Base-by-base conservation (phyloP, 805 yeast genomes). In the Zygosaccharomyces lentus region DNA sequence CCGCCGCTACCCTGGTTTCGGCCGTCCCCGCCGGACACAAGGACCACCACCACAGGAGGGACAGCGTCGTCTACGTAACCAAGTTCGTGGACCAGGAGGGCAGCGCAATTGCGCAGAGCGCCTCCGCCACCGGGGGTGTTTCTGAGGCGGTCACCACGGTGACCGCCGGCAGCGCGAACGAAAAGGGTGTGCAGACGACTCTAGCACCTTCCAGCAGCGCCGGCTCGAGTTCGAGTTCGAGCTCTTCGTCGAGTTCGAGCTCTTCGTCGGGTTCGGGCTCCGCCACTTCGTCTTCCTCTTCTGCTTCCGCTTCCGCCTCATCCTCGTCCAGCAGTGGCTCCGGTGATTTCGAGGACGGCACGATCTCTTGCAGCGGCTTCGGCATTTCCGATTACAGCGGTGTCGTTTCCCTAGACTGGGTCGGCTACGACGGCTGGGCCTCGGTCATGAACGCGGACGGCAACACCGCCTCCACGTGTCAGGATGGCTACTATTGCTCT, bases 311-410 rank as follows among this genome's bases (percentile, higher is more conserved):
- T 15, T 26, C 57, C 7, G 34, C 60, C 40, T 19, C 64, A 19
- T 52, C 65, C 24, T 62, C 64, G 6, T 59, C 72, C 23, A 53
- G 66, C 45, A 70, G 72, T 34, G 66, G 70, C 50, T 48, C 66
- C 43, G 86, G 84, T 61, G 85, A 78, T 59, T 72, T 81, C 64
- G 71, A 73, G 62, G 91, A 84, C 59, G 91, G 90, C 65, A 76
- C 77, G 49, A 70, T 80, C 63, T 60, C 74, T 42, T 84, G 93
- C 73, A 70, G 75, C 45, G 68, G 71, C 32, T 81, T 49, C 83
- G 41, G 41, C 23, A 38, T 38, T 74, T 89, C 89, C 61, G 68
- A 78, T 19, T 85, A 83, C 41, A 77, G 81, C 59, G 87, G 87
- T 72, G 85, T 80, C 31, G 69, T 82, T 57, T 61, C 81, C 30